These are phyloP conservation scores for Phytophthora tubulina DNA, from an alignment of 352 stramenopile species.

Conservation along the genomic window DNA sequence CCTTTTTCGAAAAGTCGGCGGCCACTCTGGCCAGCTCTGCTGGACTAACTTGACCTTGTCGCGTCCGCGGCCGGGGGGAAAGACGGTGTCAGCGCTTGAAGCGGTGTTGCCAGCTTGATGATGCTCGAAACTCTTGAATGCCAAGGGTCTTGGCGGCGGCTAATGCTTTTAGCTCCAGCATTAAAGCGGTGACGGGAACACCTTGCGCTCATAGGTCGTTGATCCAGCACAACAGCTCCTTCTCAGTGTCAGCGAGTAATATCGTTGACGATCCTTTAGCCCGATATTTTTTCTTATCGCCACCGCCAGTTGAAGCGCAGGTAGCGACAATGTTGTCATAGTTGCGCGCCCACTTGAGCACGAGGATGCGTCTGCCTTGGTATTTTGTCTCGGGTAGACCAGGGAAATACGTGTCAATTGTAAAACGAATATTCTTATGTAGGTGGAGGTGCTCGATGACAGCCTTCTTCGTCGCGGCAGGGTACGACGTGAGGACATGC, in stretches of 20 bases:
- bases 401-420: too few relatives aligned
- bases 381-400: too few relatives aligned
- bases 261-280: too few relatives aligned
- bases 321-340: too few relatives aligned
- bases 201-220: conserved; percentile 5
- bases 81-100: conserved; percentile 5
- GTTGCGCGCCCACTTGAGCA: too few relatives aligned
- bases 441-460: too few relatives aligned
- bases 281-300: too few relatives aligned
- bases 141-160: neutral
- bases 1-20: neutral
- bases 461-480: too few relatives aligned
- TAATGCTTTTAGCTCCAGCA: neutral
- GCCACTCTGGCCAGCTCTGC: neutral
- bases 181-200: conserved; percentile 5
- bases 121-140: neutral
- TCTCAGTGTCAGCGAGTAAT: neutral
- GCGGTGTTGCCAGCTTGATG: neutral
- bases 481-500: too few relatives aligned
- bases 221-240: neutral
- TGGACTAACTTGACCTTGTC: conserved; percentile 6
- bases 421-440: too few relatives aligned
- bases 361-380: too few relatives aligned
- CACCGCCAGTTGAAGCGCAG: too few relatives aligned
- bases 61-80: conserved; percentile 3